Base-by-base conservation (phyloP, 345 rosid genomes). In the Populus pruinosa region DNA sequence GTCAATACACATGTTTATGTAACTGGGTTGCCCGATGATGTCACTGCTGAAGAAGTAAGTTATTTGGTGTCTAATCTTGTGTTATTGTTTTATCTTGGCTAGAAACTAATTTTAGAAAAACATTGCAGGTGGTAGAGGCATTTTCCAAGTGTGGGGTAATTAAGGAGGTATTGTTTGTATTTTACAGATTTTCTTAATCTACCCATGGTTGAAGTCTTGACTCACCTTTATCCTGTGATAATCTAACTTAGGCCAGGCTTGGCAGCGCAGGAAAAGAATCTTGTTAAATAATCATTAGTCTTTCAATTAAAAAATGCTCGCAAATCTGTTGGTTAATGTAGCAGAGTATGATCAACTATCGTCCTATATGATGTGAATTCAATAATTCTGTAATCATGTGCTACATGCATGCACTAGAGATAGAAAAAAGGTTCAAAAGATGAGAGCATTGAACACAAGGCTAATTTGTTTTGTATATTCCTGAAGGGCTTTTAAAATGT, bases 71-170 rank as follows among this genome's bases (percentile, higher is more conserved):
- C 80, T 81, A 21, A 38, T 41, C 6, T 31, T 68, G 31, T 56
- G 21, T 55, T 61, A 38, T 50, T 74, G 61, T 70, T 64, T 83
- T 43, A 35, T 64, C 49, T 67, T 47, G 61, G 71, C 63, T 16
- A 73, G 78, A 81, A 78, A 82, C 78, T 82, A 62, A 82, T 77
- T 77, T 27, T 20, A 76, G 71, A 71, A 78, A 68, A 78, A 6
- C 72, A 38, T 77, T 64, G 84, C 94, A 96, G 98, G 84, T 96
- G 78, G 93, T 83, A 73, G 97, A 90, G 88, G 94, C 88, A 77
- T 96, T 96, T 79, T 90, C 97, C 81, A 96, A 96, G 88, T 96
- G 99, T 73, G 98, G 99, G 76, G 89, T 94, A 83, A 91, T 96
- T 76, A 96, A 94, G 81, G 99, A 94, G 97, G 99, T 94, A 88